Percentiles rank a stretch among this genome's conserved stretches.
Conservation (phyloP, 139 green algal genomes). For the Ettlia oleoabundans region DNA sequence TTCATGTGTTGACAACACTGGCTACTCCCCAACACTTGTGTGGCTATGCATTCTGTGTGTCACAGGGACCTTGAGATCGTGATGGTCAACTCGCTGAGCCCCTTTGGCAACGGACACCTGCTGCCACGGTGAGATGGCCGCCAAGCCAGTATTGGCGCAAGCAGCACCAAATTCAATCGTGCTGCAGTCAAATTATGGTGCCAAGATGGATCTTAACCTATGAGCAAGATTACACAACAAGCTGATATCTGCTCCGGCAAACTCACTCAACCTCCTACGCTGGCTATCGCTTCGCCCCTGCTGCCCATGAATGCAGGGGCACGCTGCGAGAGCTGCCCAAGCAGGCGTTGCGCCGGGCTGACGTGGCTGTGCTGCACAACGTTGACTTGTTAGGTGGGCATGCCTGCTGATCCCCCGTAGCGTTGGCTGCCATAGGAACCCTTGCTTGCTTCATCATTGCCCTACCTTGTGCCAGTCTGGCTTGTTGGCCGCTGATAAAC, state of each 20-base stretch:
- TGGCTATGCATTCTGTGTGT: too few relatives aligned
- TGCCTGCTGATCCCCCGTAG: too few relatives aligned
- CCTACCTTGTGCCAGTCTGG: too few relatives aligned
- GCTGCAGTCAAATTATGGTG: too few relatives aligned
- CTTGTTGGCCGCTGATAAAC: too few relatives aligned
- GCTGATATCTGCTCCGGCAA: too few relatives aligned
- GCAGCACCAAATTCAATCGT: background rate
- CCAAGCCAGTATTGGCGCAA: background rate
- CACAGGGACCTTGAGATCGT: constrained; percentile 50
- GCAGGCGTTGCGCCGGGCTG: constrained; percentile 36
- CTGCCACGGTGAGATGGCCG: constrained; percentile 22
- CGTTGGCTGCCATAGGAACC: too few relatives aligned
- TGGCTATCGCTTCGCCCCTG: background rate
- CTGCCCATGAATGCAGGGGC: constrained; percentile 16
- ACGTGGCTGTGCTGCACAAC: constrained; percentile 47
- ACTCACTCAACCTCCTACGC: too few relatives aligned
- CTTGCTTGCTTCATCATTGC: too few relatives aligned
- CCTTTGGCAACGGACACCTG: constrained; percentile 53
- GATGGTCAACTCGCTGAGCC: constrained; percentile 37
- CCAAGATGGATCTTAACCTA: too few relatives aligned
- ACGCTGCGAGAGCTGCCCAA: constrained; percentile 40
- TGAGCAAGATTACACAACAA: too few relatives aligned
- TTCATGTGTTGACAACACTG: too few relatives aligned
- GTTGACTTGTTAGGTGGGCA: constrained; percentile 32
- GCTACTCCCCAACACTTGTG: background rate